These are phyloP conservation scores for Candida montana DNA, from an alignment of 805 yeast genomes.

Conservation along the genomic window DNA sequence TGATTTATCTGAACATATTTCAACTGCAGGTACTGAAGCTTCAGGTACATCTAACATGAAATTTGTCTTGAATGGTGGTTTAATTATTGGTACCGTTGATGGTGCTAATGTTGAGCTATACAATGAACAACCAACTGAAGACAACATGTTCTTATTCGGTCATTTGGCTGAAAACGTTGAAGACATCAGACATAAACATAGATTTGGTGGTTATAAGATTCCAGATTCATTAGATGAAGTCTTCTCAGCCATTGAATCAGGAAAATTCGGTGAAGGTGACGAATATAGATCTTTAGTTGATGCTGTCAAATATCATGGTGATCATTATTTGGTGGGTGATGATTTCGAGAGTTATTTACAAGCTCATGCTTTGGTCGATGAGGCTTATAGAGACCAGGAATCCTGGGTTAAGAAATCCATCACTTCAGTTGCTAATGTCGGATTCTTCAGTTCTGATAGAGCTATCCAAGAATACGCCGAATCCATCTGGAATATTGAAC, in stretches of 20 bases:
- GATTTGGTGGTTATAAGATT: constrained; percentile 46
- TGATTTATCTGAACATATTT: constrained; percentile 87
- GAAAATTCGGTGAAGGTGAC: constrained; percentile 63
- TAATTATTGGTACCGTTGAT: constrained; percentile 91
- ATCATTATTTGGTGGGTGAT: constrained; percentile 79
- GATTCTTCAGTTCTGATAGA: constrained; percentile 87
- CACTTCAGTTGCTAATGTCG: constrained; percentile 83
- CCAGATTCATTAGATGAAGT: constrained; percentile 60
- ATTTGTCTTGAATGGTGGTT: constrained; percentile 89
- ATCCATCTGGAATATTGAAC: constrained; percentile 88
- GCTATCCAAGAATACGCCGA: constrained; percentile 91
- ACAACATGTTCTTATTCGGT: constrained; percentile 88
- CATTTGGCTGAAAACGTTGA: constrained; percentile 87
- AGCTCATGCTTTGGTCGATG: constrained; percentile 73
- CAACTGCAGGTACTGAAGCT: constrained; percentile 97
- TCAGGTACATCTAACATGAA: constrained; percentile 96
- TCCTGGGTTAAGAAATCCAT: constrained; percentile 77
- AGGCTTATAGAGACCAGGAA: constrained; percentile 58
- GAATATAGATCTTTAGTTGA: constrained; percentile 68
- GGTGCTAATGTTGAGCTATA: constrained; percentile 91
- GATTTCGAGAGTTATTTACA: constrained; percentile 85
- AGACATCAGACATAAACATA: constrained; percentile 72
- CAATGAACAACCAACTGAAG: constrained; percentile 90
- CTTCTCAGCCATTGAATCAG: constrained; percentile 59
- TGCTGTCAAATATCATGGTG: constrained; percentile 68